Conservation (phyloP, 495 filamentous ascomycete genomes). For the Collariella sp. region DNA sequence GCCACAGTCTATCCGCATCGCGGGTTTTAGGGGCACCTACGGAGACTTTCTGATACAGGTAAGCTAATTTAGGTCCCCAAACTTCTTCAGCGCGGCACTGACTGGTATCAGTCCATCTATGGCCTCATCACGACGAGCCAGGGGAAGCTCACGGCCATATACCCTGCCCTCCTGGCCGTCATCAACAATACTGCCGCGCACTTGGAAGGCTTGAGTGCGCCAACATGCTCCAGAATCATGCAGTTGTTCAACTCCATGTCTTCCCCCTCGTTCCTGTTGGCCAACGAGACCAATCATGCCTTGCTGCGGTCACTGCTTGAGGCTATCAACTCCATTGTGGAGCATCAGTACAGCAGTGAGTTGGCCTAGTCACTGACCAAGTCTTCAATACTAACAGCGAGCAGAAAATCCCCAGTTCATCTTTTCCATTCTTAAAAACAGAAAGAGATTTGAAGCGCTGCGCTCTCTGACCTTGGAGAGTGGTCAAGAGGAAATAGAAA, state of each 20-base stretch:
- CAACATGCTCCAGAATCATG: conserved; percentile 70
- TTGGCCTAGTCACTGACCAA: background rate
- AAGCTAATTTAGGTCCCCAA: conserved; percentile 26
- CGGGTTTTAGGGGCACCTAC: conserved; percentile 81
- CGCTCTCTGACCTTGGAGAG: conserved; percentile 92
- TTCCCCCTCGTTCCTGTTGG: conserved; percentile 85
- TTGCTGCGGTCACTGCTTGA: conserved; percentile 78
- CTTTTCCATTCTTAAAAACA: conserved; percentile 68
- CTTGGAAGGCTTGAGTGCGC: conserved; percentile 63
- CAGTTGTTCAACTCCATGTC: conserved; percentile 93
- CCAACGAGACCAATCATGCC: conserved; percentile 85
- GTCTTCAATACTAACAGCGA: conserved; percentile 19
- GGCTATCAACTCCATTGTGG: conserved; percentile 83
- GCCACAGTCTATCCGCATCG: conserved; percentile 68
- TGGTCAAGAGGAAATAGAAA: conserved; percentile 86
- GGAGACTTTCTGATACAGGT: conserved; percentile 91
- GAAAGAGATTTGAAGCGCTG: conserved; percentile 78
- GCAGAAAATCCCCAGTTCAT: conserved; percentile 77
- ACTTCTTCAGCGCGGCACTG: conserved; percentile 15
- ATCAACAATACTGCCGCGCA: conserved; percentile 89
- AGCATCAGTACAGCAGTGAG: conserved; percentile 81
- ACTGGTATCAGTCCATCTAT: conserved; percentile 68
- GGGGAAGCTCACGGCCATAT: conserved; percentile 83
- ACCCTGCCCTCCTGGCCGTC: conserved; percentile 85
- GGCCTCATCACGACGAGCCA: conserved; percentile 86